Conservation (phyloP, 306 rosid species). For the Prinsepia uniflora region DNA sequence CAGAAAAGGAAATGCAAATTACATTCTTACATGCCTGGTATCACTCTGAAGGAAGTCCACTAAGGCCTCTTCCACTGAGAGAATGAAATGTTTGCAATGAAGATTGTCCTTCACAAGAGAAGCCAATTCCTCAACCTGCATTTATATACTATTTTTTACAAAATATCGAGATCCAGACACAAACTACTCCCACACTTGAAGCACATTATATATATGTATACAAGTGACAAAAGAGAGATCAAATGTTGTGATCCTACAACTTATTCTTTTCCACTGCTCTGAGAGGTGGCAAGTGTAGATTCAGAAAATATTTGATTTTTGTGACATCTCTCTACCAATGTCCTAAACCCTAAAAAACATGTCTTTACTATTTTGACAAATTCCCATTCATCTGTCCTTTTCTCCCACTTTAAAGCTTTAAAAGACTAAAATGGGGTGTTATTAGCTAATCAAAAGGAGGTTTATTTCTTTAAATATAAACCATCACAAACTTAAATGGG, state of each 20-base stretch:
- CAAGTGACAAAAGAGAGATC: neutral
- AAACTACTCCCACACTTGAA: neutral
- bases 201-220: too few relatives aligned
- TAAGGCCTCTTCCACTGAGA: constrained; percentile 77
- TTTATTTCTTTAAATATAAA: neutral
- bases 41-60: constrained; percentile 76
- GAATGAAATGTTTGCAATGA: constrained; percentile 92
- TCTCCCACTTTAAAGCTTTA: too few relatives aligned
- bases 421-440: neutral
- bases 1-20: neutral
- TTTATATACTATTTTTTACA: neutral
- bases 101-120: constrained; percentile 94
- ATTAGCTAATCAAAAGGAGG: neutral
- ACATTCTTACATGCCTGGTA: constrained; percentile 53
- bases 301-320: too few relatives aligned
- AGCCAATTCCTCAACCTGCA: constrained; percentile 97
- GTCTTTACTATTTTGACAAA: too few relatives aligned
- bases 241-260: neutral
- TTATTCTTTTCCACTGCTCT: neutral
- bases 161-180: constrained; percentile 16
- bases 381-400: too few relatives aligned
- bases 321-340: neutral
- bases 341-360: too few relatives aligned
- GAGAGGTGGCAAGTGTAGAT: neutral
- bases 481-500: neutral